phyloP scores from a whole-genome alignment of 768 basidiomycete genomes.

The Trametes meyenii region DNA sequence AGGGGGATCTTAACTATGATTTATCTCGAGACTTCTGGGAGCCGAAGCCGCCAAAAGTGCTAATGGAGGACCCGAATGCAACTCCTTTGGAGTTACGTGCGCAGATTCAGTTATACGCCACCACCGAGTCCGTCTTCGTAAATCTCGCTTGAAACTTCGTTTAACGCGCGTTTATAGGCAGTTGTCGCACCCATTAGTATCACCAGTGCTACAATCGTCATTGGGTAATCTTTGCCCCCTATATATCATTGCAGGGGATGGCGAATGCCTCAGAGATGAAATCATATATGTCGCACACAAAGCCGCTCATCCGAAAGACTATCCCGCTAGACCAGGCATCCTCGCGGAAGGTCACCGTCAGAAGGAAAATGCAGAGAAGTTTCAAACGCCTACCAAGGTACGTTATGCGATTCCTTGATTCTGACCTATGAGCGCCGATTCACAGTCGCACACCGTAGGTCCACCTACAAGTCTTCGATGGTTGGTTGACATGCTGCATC shows the following conservation, averaged over 20 bases:
- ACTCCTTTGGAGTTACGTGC: slow-evolving; percentile 52
- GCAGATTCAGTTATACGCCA: slow-evolving; percentile 80
- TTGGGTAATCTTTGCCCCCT: slow-evolving; percentile 77
- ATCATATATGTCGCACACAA: slow-evolving; percentile 79
- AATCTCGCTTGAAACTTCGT: background rate
- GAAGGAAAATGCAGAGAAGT: slow-evolving; percentile 52
- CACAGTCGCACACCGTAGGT: slow-evolving; percentile 59
- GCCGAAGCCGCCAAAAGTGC: slow-evolving; percentile 58
- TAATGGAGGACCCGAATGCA: slow-evolving; percentile 50
- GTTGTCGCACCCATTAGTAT: slow-evolving; percentile 70
- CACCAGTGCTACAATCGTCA: slow-evolving; percentile 71
- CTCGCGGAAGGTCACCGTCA: slow-evolving; percentile 49
- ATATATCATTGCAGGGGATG: slow-evolving; percentile 72
- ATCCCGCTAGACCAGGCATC: slow-evolving; percentile 60
- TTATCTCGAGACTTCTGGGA: slow-evolving; percentile 43
- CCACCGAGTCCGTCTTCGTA: slow-evolving; percentile 58
- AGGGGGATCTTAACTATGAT: slow-evolving; percentile 20
- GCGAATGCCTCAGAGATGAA: slow-evolving; percentile 78
- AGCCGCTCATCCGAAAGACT: slow-evolving; percentile 70
- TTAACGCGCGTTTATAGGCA: slow-evolving; percentile 40
- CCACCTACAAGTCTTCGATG: slow-evolving; percentile 77
- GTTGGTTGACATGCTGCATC: slow-evolving; percentile 39
- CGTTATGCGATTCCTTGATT: background rate
- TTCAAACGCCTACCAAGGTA: slow-evolving; percentile 55
- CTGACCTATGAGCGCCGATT: slow-evolving; percentile 48